These are phyloP conservation scores for Artemisia annua DNA, from an alignment of 129 eudicot genomes.

Conservation along the genomic window DNA sequence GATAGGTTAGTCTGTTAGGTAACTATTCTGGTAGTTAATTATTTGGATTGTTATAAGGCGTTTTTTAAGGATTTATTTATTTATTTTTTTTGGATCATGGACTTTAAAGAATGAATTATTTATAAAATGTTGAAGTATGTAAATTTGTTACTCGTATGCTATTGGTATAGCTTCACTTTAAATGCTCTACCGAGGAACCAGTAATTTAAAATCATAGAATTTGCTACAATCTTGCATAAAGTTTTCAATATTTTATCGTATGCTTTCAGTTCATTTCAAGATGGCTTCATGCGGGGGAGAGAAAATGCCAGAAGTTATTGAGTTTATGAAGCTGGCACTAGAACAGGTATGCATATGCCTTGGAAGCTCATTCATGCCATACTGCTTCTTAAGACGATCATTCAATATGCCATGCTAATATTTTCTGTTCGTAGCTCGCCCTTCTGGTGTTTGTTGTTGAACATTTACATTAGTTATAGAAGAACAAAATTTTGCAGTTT, in stretches of 20 bases:
- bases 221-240: background rate
- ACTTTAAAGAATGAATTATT: no score
- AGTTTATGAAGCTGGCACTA: conserved; percentile 62
- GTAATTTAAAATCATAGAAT: no score
- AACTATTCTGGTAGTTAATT: no score
- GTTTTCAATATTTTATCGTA: background rate
- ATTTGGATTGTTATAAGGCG: no score
- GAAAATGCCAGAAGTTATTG: conserved; percentile 18
- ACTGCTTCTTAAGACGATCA: background rate
- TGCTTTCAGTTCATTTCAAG: background rate
- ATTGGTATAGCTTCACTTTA: no score
- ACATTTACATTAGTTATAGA: background rate
- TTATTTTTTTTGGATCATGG: no score
- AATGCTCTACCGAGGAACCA: no score
- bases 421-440: background rate
- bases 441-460: background rate
- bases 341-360: conserved; percentile 42
- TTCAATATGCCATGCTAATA: conserved; percentile 9
- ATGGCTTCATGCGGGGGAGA: conserved; percentile 38
- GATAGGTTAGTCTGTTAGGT: no score
- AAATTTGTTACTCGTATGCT: no score
- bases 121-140: no score
- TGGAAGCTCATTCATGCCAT: background rate
- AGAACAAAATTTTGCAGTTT: no score
- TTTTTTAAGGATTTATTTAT: no score